phyloP scores from a whole-genome alignment of 2,329 filamentous ascomycete genomes.

The Venturia effusa region DNA sequence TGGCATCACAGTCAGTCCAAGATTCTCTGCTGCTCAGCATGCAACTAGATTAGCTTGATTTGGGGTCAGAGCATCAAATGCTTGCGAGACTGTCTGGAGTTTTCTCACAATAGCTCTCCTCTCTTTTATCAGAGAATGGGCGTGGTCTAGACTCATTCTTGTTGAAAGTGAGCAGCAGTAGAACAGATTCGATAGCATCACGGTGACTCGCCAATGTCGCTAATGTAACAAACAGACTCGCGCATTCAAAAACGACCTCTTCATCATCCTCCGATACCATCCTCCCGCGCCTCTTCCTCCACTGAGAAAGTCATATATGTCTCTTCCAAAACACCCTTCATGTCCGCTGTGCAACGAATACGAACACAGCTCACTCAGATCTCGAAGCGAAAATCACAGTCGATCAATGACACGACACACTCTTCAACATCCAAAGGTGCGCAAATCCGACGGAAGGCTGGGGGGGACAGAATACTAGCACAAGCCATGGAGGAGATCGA shows the following conservation, averaged over 20 bases:
- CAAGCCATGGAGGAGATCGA: constrained; percentile 5
- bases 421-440: neutral
- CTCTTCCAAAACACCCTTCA: constrained; percentile 12
- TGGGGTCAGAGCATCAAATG: too few species aligned
- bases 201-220: neutral
- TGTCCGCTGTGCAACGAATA: constrained; percentile 10
- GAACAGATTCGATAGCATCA: neutral
- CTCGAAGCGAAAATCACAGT: constrained; percentile 9
- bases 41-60: neutral
- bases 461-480: constrained; percentile 10
- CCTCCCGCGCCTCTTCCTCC: constrained; percentile 1
- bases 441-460: neutral
- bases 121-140: neutral
- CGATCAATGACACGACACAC: neutral
- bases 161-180: neutral
- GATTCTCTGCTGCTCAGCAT: too few species aligned
- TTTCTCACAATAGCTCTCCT: neutral
- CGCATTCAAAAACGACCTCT: constrained; percentile 11
- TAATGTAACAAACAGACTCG: constrained; percentile 4
- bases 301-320: constrained; percentile 9
- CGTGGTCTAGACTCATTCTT: neutral
- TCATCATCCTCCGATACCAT: constrained; percentile 6
- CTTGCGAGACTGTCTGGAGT: too few species aligned
- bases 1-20: too few species aligned
- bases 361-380: constrained; percentile 5